Conservation (phyloP, 2,329 filamentous ascomycete genomes). For the Volutella citrinella region DNA sequence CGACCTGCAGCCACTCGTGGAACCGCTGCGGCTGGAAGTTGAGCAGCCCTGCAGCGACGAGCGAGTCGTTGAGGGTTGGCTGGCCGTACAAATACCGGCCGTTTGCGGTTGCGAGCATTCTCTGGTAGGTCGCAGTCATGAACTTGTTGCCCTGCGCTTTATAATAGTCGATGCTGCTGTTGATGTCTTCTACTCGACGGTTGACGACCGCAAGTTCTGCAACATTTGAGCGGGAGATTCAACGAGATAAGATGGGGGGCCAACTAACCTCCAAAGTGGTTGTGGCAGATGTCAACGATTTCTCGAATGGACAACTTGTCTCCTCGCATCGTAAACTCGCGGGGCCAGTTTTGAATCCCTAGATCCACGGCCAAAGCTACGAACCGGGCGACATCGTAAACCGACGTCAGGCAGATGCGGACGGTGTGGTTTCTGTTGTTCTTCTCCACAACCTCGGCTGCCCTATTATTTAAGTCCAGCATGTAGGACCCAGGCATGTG, state of each 20-base stretch:
- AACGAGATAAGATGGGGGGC: background rate
- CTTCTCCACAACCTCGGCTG: conserved; percentile 59
- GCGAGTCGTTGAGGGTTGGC: conserved; percentile 56
- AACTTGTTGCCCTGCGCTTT: conserved; percentile 46
- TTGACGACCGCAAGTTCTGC: conserved; percentile 38
- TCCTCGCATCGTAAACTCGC: conserved; percentile 67
- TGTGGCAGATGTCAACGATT: conserved; percentile 50
- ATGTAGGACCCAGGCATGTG: conserved; percentile 62
- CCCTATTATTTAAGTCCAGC: conserved; percentile 56
- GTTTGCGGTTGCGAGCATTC: conserved; percentile 65
- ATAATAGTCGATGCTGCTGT: conserved; percentile 38
- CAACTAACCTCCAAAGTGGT: conserved; percentile 46
- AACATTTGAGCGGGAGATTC: conserved; percentile 16
- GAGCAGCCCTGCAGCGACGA: conserved; percentile 34
- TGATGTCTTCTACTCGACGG: conserved; percentile 39
- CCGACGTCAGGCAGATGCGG: conserved; percentile 65
- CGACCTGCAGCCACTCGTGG: conserved; percentile 55
- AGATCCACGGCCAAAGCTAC: conserved; percentile 67
- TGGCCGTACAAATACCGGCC: conserved; percentile 64
- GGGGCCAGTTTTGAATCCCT: conserved; percentile 58
- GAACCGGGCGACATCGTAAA: conserved; percentile 68
- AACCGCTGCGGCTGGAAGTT: conserved; percentile 49
- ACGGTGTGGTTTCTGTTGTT: conserved; percentile 47
- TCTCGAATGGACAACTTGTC: conserved; percentile 60
- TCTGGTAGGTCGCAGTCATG: conserved; percentile 53